Base-by-base conservation (phyloP, 2,329 filamentous ascomycete genomes). In the Penicillium brevicompactum region DNA sequence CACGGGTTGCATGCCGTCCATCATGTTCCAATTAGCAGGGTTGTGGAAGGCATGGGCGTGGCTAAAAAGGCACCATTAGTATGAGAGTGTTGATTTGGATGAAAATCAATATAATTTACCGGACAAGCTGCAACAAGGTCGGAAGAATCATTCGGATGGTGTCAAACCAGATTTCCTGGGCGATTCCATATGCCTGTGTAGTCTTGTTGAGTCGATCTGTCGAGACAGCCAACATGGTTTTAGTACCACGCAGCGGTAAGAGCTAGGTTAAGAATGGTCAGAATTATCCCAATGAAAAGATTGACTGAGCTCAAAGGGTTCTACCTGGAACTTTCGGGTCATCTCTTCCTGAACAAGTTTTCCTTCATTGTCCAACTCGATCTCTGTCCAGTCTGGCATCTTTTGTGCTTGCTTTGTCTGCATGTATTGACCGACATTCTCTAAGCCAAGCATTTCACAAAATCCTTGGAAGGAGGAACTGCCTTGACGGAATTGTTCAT, bases 11-110 rank as follows among this genome's bases (percentile, higher is more conserved):
- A 95, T 88, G 41, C 95, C 91, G 10, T 79, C 72, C 1, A 92
- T 88, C 14, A 96, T 84, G 9, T 82, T 80, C 93, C 94, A 99
- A 68, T 92, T 95, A 18, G 84, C 80, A 1, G 90, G 85, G 65
- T 96, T 92, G 69, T 96, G 92, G 59, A 95, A 92, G 1, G 91
- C 90, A 75, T 97, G 93, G 0, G 93, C 92, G 71, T 95, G 88
- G 68, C 89, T 90, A 55, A 11, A 43, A 34, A 37, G 30, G 21
- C 18, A n/a, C 22, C n/a, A 34, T 69, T 54, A 67, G 58, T 43
- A 48, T 46, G 11, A 43, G 8, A 18, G 10, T 5, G 14, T 30
- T 8, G 34, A 41, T n/a, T 27, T 22, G 16, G 4, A 18, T 24
- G 47, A 18, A 14, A 2, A 40, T 41, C 48, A 31, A 5, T 4